Conservation (phyloP, 148 eudicot species). For the Arctostaphylos glauca region DNA sequence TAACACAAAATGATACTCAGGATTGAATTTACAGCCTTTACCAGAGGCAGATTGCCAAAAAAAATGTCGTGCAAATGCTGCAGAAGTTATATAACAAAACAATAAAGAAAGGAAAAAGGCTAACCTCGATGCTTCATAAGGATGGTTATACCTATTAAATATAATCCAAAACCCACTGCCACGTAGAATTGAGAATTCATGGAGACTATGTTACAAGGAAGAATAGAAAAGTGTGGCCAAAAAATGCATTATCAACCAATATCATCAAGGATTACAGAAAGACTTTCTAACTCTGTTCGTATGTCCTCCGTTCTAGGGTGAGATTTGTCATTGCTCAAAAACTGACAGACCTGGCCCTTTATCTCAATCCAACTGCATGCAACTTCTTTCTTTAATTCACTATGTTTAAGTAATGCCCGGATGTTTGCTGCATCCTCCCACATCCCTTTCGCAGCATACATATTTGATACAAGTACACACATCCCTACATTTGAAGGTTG, state of each 20-base stretch:
- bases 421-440: constrained; percentile 44
- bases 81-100: neutral
- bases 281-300: constrained; percentile 35
- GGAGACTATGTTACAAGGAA: neutral
- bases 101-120: neutral
- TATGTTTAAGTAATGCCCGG: constrained; percentile 29
- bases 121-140: too few species aligned
- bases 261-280: constrained; percentile 34
- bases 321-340: constrained; percentile 43
- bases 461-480: constrained; percentile 38
- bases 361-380: constrained; percentile 55
- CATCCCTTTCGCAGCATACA: constrained; percentile 45
- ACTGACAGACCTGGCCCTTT: constrained; percentile 33
- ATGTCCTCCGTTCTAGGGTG: constrained; percentile 41
- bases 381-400: constrained; percentile 39
- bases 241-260: constrained; percentile 13
- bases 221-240: neutral
- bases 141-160: too few species aligned
- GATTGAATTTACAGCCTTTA: neutral
- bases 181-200: neutral
- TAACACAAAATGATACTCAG: neutral
- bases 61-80: neutral
- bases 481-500: constrained; percentile 35
- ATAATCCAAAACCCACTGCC: too few species aligned
- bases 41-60: neutral